Percentiles rank a stretch among this genome's conserved stretches.
phyloP scores from a whole-genome alignment of 1,284 basidiomycete species.

The Rhodotorula mucilaginosa region DNA sequence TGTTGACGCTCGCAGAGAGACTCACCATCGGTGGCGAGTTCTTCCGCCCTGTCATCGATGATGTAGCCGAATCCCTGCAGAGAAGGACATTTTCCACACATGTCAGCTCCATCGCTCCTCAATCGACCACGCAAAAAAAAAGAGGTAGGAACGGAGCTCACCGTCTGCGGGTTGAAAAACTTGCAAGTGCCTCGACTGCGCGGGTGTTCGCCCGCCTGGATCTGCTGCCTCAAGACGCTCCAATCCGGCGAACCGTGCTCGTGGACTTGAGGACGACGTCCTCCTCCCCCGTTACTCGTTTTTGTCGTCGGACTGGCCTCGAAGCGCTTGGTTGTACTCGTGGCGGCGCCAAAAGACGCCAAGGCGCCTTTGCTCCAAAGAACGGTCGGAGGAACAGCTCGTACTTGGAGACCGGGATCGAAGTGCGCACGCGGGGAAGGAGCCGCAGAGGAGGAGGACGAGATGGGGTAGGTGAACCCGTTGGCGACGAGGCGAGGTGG shows the following conservation, averaged over 20 bases:
- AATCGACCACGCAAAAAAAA: too few relatives aligned
- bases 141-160: background rate
- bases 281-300: too few relatives aligned
- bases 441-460: background rate
- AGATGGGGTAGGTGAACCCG: background rate
- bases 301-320: too few relatives aligned
- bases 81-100: too few relatives aligned
- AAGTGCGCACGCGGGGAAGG: too few relatives aligned
- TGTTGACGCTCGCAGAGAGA: too few relatives aligned
- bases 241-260: background rate
- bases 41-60: constrained; percentile 8
- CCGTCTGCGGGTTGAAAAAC: constrained; percentile 9
- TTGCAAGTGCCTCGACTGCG: constrained; percentile 3
- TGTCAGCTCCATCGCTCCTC: too few relatives aligned
- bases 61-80: constrained; percentile 24
- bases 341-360: too few relatives aligned
- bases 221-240: background rate
- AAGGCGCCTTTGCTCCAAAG: too few relatives aligned
- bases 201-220: constrained; percentile 4
- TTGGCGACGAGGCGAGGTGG: background rate
- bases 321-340: too few relatives aligned
- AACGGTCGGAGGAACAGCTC: too few relatives aligned
- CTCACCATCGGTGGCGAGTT: constrained; percentile 8
- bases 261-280: background rate
- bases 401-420: too few relatives aligned